A percentile compares a stretch with the other conserved stretches of the same genome.
Evolutionary conservation across 768 basidiomycete genomes (phyloP).

Genomic region (Pleurotus sapidus): DNA sequence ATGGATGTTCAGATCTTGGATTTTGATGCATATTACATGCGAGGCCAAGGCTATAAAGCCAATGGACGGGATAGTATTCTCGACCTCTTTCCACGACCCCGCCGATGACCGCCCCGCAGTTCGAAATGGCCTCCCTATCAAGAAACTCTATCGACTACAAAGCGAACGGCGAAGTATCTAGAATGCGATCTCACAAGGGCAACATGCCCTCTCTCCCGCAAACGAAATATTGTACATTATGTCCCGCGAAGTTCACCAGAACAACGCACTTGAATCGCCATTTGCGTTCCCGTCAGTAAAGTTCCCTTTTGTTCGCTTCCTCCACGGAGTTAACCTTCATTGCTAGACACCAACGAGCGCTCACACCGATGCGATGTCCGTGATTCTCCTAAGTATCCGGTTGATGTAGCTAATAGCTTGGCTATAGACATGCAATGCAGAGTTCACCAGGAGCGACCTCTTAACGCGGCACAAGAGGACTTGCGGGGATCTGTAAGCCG

Average conservation of each 20-base stretch:
- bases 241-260: conserved; percentile 72
- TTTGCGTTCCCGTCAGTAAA: conserved; percentile 63
- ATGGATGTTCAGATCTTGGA: conserved; percentile 7
- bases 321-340: conserved; percentile 8
- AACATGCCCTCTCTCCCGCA: conserved; percentile 73
- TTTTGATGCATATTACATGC: conserved; percentile 4
- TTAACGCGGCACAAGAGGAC: conserved; percentile 70
- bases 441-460: conserved; percentile 73
- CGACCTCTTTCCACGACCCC: conserved; percentile 5
- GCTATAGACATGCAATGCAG: conserved; percentile 57
- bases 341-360: conserved; percentile 63
- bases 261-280: conserved; percentile 75
- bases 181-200: conserved; percentile 50
- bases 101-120: conserved; percentile 9
- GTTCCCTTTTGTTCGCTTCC: not conserved
- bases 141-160: conserved; percentile 20
- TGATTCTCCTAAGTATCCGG: conserved; percentile 1
- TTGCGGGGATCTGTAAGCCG: conserved; percentile 64
- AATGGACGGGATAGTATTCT: not conserved
- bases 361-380: conserved; percentile 62
- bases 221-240: conserved; percentile 64
- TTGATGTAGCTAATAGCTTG: conserved; percentile 4
- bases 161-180: conserved; percentile 39
- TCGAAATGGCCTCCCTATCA: not conserved
- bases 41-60: conserved; percentile 6